phyloP scores from a whole-genome alignment of 257 asterid genomes.

The Solanum gandarillasii region DNA sequence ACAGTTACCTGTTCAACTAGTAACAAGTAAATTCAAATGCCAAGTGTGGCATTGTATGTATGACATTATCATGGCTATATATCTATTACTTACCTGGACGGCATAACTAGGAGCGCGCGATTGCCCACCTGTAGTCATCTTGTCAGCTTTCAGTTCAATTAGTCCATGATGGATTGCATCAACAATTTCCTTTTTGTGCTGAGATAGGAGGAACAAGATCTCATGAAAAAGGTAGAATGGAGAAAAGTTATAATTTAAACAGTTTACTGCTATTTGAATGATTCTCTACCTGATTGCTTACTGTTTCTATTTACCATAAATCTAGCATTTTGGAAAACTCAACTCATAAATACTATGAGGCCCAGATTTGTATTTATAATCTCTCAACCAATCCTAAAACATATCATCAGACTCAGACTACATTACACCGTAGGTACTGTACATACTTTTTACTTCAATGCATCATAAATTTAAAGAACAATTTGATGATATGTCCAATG shows the following conservation, averaged over 20 bases:
- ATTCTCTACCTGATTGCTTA: neutral
- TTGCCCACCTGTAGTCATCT: conserved; percentile 47
- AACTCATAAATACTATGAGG: neutral
- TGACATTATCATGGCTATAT: neutral
- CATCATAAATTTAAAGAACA: neutral
- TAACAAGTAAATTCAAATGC: conserved; percentile 5
- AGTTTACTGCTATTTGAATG: neutral
- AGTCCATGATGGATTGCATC: conserved; percentile 76
- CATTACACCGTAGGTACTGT: neutral
- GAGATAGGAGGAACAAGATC: conserved; percentile 7
- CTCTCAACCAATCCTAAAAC: neutral
- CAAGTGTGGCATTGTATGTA: conserved; percentile 7
- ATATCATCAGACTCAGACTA: neutral
- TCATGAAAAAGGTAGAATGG: neutral
- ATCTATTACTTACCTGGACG: conserved; percentile 59
- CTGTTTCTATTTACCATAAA: neutral
- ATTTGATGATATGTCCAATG: neutral
- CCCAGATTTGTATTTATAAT: neutral
- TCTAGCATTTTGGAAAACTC: neutral
- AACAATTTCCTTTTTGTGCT: conserved; percentile 89
- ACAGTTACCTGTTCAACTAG: conserved; percentile 61
- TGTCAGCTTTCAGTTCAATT: conserved; percentile 70
- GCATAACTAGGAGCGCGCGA: conserved; percentile 85
- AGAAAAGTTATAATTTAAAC: neutral
- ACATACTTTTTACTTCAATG: neutral